A percentile compares a stretch with the other conserved stretches of the same genome.
These are phyloP conservation scores for Nigrospora oryzae DNA, from an alignment of 2,329 filamentous ascomycete species.

Conservation along the genomic window DNA sequence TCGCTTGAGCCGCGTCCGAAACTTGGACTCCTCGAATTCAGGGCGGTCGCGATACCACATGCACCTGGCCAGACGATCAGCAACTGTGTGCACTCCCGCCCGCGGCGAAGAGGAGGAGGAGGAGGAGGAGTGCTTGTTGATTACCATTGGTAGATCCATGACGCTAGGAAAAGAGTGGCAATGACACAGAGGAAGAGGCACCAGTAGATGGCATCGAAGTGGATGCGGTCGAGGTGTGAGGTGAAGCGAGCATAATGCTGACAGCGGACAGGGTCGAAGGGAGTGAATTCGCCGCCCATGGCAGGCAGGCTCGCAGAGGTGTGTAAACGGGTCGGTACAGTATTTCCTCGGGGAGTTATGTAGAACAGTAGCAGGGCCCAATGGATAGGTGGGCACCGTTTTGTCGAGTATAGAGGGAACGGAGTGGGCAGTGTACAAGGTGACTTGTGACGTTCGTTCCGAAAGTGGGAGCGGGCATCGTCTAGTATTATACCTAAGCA, in stretches of 20 bases:
- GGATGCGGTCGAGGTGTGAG: constrained; percentile 19
- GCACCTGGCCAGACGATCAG: constrained; percentile 11
- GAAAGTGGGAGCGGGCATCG: too few species aligned
- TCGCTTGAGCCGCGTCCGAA: constrained; percentile 24
- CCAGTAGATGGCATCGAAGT: constrained; percentile 33
- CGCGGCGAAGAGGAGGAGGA: too few species aligned
- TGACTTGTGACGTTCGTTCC: too few species aligned
- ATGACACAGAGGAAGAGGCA: constrained; percentile 28
- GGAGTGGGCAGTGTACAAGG: too few species aligned
- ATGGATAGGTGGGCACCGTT: too few species aligned
- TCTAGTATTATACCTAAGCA: too few species aligned
- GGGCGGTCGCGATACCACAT: constrained; percentile 27
- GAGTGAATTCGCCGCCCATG: constrained; percentile 15
- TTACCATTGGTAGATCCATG: constrained; percentile 26
- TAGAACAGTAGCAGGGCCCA: too few species aligned
- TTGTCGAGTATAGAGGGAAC: too few species aligned
- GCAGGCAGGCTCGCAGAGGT: not conserved
- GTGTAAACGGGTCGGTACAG: too few species aligned
- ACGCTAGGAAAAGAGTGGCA: constrained; percentile 25
- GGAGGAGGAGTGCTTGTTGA: not conserved
- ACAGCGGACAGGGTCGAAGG: constrained; percentile 22
- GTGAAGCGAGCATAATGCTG: constrained; percentile 30
- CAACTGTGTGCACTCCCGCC: too few species aligned
- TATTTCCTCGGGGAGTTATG: too few species aligned
- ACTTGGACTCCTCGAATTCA: constrained; percentile 20